Evolutionary conservation across 2,329 filamentous ascomycete species (phyloP).

Genomic region (Trichoderma sp.): DNA sequence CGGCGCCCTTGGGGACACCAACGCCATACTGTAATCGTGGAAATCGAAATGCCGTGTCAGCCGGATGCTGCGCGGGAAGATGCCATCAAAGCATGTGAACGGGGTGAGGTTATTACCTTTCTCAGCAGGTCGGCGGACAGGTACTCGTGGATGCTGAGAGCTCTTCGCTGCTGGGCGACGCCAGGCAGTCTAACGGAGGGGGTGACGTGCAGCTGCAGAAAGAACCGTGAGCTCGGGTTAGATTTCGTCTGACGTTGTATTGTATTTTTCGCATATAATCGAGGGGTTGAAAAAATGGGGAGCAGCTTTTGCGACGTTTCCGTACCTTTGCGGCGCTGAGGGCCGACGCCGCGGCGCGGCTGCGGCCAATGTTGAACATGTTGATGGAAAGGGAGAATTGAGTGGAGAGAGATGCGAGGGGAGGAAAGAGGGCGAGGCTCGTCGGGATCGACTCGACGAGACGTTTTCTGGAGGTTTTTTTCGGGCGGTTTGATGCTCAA

Average conservation of each 20-base stretch:
- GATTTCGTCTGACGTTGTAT: constrained; percentile 24
- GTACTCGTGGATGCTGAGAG: constrained; percentile 97
- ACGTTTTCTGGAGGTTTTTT: background rate
- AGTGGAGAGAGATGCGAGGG: constrained; percentile 30
- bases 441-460: constrained; percentile 12
- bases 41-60: constrained; percentile 28
- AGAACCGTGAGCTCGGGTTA: constrained; percentile 12
- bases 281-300: constrained; percentile 29
- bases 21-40: constrained; percentile 75
- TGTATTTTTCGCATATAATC: background rate
- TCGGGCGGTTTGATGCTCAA: constrained; percentile 29
- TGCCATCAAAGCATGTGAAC: background rate
- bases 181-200: constrained; percentile 63
- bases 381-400: constrained; percentile 39
- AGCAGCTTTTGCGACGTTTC: constrained; percentile 31
- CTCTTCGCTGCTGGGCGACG: constrained; percentile 77
- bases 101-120: constrained; percentile 53
- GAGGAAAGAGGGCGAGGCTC: constrained; percentile 25
- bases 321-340: constrained; percentile 77
- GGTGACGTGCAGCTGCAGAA: constrained; percentile 41
- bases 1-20: constrained; percentile 85
- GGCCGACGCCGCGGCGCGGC: constrained; percentile 78
- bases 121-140: constrained; percentile 89
- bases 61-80: constrained; percentile 4
- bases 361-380: constrained; percentile 90